Evolutionary conservation across 169 alveolate genomes (phyloP), one percentile per base, ranked within the genome.

Genomic region (Eimeria necatrix): DNA sequence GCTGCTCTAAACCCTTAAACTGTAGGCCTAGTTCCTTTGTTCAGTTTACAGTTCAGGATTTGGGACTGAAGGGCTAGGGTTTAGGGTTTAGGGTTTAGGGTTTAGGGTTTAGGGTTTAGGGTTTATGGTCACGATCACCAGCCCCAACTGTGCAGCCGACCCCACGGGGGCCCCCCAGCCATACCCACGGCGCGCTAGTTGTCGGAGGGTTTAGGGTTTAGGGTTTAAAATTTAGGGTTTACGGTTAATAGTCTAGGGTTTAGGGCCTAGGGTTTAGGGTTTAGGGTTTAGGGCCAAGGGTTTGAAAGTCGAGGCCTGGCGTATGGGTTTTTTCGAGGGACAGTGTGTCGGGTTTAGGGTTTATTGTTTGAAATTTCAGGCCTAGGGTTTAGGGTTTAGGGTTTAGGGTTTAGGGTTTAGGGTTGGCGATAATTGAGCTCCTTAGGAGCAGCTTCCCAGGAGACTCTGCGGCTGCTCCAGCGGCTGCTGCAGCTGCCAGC

Each of bases 201-300:
- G 74, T 10, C 2, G 4, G n/a, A 61, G 8, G 41, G 20, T 24
- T 56, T 71, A 16, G 83, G 51, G 83, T 71, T 71, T 71, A 71
- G 83, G 83, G 83, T 22, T 71, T 71, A 71, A 49, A 8, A 49
- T 71, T 71, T 71, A 7, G 83, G n/a, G 83, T 71, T 71, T 71
- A 71, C 51, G 49, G 49, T 26, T 22, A 71, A 22, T 22, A 12
- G 2, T 56, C 22, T 61, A 61, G 73, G 73, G 73, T 61, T 61
- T 61, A 1, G 73, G 73, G 73, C n/a, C n/a, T 61, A 61, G 73
- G 73, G 73, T 61, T 61, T 61, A 61, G 73, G 73, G 73, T 61
- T 61, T 61, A 61, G 73, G 73, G 73, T 61, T 61, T 61, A 61
- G 73, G 73, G 73, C 68, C 2, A 56, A 0, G 68, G 68, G 68